A percentile compares a stretch with the other conserved stretches of the same genome.
phyloP scores from a whole-genome alignment of 2,329 filamentous ascomycete species.

The Leptographium wingfieldii region DNA sequence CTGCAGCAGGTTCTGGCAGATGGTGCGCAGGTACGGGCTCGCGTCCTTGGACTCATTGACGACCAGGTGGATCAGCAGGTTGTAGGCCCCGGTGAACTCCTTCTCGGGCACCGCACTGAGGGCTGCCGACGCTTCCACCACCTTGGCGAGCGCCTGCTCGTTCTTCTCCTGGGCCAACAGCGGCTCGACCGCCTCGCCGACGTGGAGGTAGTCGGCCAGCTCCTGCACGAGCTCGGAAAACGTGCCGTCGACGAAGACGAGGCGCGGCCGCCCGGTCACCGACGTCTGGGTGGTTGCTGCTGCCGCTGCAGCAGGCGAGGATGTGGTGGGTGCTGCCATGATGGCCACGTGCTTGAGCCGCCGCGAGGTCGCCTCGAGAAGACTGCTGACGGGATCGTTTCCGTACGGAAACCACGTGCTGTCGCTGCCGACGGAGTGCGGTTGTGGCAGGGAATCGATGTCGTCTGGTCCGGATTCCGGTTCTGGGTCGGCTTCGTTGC shows the following conservation, averaged over 20 bases:
- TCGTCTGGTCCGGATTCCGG: background rate
- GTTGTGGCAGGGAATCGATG: background rate
- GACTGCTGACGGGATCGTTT: background rate
- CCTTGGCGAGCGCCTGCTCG: constrained; percentile 79
- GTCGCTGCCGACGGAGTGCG: background rate
- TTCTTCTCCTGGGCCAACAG: constrained; percentile 63
- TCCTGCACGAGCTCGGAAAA: constrained; percentile 90
- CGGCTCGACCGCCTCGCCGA: constrained; percentile 63
- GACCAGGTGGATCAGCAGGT: constrained; percentile 88
- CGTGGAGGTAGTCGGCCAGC: constrained; percentile 87
- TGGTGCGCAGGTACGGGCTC: constrained; percentile 71
- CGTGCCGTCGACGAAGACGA: constrained; percentile 74
- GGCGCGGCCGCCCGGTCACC: constrained; percentile 32
- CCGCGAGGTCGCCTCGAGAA: background rate
- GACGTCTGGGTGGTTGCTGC: background rate
- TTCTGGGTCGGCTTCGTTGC: background rate
- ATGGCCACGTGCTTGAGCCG: background rate
- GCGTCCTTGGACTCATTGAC: constrained; percentile 66
- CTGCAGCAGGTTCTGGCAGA: constrained; percentile 81
- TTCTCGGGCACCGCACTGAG: constrained; percentile 86
- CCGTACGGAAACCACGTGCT: background rate
- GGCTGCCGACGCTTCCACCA: constrained; percentile 65
- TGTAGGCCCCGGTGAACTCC: constrained; percentile 93
- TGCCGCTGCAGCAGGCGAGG: constrained; percentile 1
- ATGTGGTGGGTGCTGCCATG: background rate